phyloP scores from a whole-genome alignment of 805 yeast species.

The Lipomyces spencermartinsiae region DNA sequence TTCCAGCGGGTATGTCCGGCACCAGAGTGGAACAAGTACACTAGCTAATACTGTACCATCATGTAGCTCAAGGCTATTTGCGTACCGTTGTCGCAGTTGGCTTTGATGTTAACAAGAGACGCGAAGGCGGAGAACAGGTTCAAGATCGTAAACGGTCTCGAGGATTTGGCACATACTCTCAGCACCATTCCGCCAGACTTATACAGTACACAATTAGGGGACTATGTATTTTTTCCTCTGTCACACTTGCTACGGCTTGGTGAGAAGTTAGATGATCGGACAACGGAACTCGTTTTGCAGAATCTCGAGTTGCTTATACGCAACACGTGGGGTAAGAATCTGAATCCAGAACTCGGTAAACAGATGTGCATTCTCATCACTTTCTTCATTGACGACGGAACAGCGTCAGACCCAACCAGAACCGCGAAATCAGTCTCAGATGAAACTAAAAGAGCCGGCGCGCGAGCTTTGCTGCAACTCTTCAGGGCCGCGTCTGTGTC shows the following conservation, averaged over 20 bases:
- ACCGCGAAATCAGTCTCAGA: conserved; percentile 46
- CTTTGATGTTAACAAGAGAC: conserved; percentile 19
- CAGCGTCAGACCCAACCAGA: conserved; percentile 52
- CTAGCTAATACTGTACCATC: neutral
- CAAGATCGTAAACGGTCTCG: conserved; percentile 36
- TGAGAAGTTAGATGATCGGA: conserved; percentile 52
- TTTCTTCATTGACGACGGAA: conserved; percentile 46
- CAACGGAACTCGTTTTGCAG: conserved; percentile 54
- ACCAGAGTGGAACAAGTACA: neutral
- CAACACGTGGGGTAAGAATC: conserved; percentile 56
- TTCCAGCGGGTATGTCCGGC: neutral
- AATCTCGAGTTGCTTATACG: conserved; percentile 54
- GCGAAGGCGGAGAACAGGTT: conserved; percentile 21
- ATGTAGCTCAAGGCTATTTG: conserved; percentile 23
- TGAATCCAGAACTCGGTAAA: conserved; percentile 49
- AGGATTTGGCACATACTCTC: conserved; percentile 25
- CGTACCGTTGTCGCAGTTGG: conserved; percentile 33
- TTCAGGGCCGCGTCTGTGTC: conserved; percentile 38
- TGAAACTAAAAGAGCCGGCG: conserved; percentile 44
- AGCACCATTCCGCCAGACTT: conserved; percentile 18
- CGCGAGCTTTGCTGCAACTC: conserved; percentile 36
- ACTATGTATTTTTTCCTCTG: conserved; percentile 67
- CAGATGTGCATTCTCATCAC: conserved; percentile 58
- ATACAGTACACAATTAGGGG: conserved; percentile 52
- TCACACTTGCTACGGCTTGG: conserved; percentile 59